Evolutionary conservation across 495 filamentous ascomycete genomes (phyloP).

Genomic region (Talaromyces nanjingensis): DNA sequence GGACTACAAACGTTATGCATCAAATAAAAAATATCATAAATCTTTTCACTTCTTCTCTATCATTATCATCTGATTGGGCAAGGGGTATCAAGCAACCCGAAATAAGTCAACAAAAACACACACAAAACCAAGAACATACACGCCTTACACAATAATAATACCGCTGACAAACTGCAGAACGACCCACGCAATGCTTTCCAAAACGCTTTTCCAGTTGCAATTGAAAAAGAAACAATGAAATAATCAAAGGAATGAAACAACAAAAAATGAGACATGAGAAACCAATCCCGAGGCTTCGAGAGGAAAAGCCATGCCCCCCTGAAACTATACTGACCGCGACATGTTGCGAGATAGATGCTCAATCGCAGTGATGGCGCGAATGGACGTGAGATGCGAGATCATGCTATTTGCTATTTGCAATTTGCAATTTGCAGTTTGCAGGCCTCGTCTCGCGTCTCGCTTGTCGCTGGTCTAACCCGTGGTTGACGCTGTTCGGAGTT

Average conservation of each 20-base stretch:
- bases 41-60: slow-evolving; percentile 2
- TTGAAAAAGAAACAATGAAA: slow-evolving; percentile 3
- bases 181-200: slow-evolving; percentile 1
- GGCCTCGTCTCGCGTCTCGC: not conserved
- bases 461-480: not conserved
- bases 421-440: not conserved
- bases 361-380: not conserved
- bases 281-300: slow-evolving; percentile 20
- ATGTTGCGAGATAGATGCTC: not conserved
- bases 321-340: slow-evolving; percentile 14
- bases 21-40: not conserved
- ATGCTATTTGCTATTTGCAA: not conserved
- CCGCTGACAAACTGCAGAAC: slow-evolving; percentile 1
- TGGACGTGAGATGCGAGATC: not conserved
- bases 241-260: not conserved
- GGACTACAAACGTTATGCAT: not conserved
- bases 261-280: slow-evolving; percentile 12
- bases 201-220: not conserved
- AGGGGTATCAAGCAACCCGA: slow-evolving; percentile 6
- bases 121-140: not conserved
- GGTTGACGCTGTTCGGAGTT: not conserved
- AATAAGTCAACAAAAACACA: slow-evolving; percentile 1
- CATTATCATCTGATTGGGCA: slow-evolving; percentile 1
- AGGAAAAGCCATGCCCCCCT: slow-evolving; percentile 27
- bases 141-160: not conserved